Conservation (phyloP, 441 rosid genomes). For the Kokia cookei region DNA sequence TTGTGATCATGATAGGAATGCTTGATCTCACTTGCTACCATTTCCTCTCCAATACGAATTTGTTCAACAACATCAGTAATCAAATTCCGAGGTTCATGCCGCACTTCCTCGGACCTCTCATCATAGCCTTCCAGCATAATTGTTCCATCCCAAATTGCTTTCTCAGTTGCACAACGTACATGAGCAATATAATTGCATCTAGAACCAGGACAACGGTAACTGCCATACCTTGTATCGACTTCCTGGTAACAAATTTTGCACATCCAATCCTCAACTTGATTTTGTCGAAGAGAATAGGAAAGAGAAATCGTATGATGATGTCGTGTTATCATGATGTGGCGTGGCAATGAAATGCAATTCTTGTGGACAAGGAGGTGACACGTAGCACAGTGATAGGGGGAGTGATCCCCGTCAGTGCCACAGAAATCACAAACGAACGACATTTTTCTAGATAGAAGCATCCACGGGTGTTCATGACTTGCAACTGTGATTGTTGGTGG, state of each 20-base stretch:
- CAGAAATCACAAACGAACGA: slow-evolving; percentile 1
- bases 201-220: neutral
- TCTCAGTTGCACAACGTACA: neutral
- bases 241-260: neutral
- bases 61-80: neutral
- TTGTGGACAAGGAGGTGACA: neutral
- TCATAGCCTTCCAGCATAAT: neutral
- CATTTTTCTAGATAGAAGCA: neutral
- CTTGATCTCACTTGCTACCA: neutral
- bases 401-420: neutral
- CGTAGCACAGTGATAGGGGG: neutral
- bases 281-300: neutral
- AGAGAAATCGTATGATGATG: neutral
- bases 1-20: neutral
- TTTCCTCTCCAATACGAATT: neutral
- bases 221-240: neutral
- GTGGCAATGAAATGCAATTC: neutral
- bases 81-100: neutral
- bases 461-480: neutral
- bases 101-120: neutral
- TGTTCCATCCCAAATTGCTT: neutral
- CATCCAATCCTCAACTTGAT: neutral
- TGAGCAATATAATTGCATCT: slow-evolving; percentile 1
- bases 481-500: neutral
- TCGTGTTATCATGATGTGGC: neutral